Conservation (phyloP, 2,329 filamentous ascomycete species). For the Teratosphaeria pseudoeucalypti region DNA sequence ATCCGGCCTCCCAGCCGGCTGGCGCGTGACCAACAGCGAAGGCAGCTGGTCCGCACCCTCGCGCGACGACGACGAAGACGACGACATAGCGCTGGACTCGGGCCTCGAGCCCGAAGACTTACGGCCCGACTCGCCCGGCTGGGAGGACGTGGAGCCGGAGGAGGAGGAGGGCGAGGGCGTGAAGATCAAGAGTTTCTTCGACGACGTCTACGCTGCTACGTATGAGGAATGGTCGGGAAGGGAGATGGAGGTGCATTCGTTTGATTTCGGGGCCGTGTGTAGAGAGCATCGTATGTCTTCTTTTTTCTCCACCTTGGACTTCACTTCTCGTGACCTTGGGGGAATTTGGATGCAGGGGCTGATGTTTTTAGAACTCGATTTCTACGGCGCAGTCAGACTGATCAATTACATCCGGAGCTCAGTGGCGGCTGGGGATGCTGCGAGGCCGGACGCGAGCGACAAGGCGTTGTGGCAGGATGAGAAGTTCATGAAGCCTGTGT, state of each 20-base stretch:
- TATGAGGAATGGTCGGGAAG: constrained; percentile 27
- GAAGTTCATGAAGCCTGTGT: constrained; percentile 66
- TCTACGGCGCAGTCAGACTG: constrained; percentile 34
- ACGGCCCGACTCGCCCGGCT: constrained; percentile 30
- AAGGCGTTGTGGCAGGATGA: constrained; percentile 62
- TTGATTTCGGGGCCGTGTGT: constrained; percentile 29
- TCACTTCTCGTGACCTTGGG: too few species aligned
- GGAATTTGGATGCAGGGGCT: neutral
- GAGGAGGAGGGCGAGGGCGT: constrained; percentile 27
- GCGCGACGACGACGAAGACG: constrained; percentile 13
- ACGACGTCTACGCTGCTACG: constrained; percentile 23
- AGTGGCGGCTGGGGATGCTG: constrained; percentile 25
- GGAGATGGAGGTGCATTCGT: constrained; percentile 20
- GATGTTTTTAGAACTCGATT: constrained; percentile 29
- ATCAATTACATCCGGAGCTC: constrained; percentile 41
- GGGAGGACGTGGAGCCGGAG: constrained; percentile 34
- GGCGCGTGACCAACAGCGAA: constrained; percentile 8
- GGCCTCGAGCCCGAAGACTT: constrained; percentile 9
- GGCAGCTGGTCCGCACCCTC: constrained; percentile 6
- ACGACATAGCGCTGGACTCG: constrained; percentile 12
- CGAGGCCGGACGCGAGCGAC: constrained; percentile 39
- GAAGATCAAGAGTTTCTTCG: constrained; percentile 31
- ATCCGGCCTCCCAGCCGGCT: constrained; percentile 7
- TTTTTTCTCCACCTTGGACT: neutral
- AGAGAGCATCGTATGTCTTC: constrained; percentile 27